Percentiles rank a stretch among this genome's conserved stretches.
Conservation (phyloP, 2,329 filamentous ascomycete species). For the Ophiostoma novo-ulmi region DNA sequence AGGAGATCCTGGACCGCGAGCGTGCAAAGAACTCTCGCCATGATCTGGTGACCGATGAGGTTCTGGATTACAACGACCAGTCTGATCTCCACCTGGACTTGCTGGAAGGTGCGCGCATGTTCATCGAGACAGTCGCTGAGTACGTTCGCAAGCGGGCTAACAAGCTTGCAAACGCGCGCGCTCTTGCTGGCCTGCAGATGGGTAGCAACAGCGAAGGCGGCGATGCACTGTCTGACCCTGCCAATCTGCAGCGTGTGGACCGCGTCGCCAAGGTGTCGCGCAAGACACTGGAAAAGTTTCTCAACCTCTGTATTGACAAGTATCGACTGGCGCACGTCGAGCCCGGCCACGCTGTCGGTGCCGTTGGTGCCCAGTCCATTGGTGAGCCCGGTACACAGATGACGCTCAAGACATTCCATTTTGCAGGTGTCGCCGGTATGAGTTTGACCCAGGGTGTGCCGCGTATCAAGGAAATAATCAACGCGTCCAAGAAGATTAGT, state of each 20-base stretch:
- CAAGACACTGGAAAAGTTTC: conserved; percentile 67
- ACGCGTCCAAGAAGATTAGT: conserved; percentile 88
- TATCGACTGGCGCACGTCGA: conserved; percentile 89
- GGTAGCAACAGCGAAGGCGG: conserved; percentile 27
- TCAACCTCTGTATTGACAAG: conserved; percentile 77
- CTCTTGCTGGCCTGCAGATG: conserved; percentile 47
- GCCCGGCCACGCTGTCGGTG: conserved; percentile 91
- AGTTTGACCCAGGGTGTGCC: conserved; percentile 98
- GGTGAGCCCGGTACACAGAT: conserved; percentile 98
- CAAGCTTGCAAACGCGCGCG: conserved; percentile 49
- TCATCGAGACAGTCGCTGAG: conserved; percentile 70
- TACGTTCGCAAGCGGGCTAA: conserved; percentile 62
- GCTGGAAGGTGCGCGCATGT: conserved; percentile 75
- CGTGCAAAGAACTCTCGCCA: conserved; percentile 58
- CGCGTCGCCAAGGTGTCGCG: conserved; percentile 79
- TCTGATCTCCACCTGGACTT: conserved; percentile 68
- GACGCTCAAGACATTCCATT: conserved; percentile 99
- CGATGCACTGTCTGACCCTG: conserved; percentile 29
- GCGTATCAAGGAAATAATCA: conserved; percentile 99
- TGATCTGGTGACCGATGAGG: conserved; percentile 56
- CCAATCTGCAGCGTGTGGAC: conserved; percentile 48
- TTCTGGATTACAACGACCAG: conserved; percentile 64
- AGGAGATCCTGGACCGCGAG: conserved; percentile 62
- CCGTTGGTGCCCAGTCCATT: conserved; percentile 94
- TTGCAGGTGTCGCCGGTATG: conserved; percentile 98